These are phyloP conservation scores for Barnettozyma wickerhamii DNA, from an alignment of 805 yeast species.

Conservation along the genomic window DNA sequence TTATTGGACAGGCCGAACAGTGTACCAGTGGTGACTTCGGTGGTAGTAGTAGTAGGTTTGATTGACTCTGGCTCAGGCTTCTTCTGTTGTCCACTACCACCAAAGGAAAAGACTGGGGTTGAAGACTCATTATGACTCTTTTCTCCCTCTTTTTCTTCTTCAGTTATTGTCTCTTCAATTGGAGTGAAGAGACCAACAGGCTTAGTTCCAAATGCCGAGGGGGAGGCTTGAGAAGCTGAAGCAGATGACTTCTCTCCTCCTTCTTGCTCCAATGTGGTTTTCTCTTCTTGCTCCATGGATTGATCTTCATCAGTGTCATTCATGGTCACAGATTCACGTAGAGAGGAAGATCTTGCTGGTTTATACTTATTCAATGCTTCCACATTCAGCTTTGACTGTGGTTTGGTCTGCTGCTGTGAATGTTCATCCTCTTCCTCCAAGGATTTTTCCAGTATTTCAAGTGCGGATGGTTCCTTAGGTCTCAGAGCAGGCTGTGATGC, in stretches of 20 bases:
- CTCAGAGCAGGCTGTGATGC: conserved; percentile 5
- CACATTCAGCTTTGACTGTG: conserved; percentile 1
- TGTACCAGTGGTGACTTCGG: not conserved
- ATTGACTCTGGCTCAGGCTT: not conserved
- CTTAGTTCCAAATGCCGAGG: not conserved
- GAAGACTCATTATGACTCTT: not conserved
- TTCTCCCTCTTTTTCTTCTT: not conserved
- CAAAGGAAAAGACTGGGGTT: not conserved
- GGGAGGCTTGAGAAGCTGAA: no score
- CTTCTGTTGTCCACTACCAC: not conserved
- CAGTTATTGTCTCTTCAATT: not conserved
- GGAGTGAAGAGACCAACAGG: not conserved
- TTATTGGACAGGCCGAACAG: no score
- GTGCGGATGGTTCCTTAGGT: conserved; percentile 13
- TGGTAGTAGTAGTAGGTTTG: not conserved
- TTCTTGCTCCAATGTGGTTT: no score
- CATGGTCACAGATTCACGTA: conserved; percentile 29
- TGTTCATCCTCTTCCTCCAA: conserved; percentile 8
- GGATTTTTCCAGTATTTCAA: conserved; percentile 22
- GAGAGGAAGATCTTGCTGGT: conserved; percentile 30
- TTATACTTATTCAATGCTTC: conserved; percentile 4
- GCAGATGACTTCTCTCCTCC: no score
- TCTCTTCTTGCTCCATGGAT: conserved; percentile 9
- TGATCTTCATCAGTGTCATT: conserved; percentile 11
- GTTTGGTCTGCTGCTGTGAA: not conserved